Evolutionary conservation across 2,329 filamentous ascomycete species (phyloP).

Genomic region (Colletotrichum shisoi): DNA sequence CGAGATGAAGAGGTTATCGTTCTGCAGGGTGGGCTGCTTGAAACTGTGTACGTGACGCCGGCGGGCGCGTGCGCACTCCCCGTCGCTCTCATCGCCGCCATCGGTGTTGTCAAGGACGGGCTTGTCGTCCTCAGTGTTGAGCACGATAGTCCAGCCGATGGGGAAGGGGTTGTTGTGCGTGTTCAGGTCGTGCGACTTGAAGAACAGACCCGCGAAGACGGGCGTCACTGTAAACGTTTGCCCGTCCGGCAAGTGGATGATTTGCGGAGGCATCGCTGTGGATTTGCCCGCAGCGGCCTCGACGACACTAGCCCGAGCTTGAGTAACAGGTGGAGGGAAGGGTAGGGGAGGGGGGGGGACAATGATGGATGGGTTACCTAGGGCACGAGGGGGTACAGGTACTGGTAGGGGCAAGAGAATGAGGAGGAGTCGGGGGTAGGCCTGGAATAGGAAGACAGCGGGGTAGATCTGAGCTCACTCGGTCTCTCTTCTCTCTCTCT

Average conservation of each 20-base stretch:
- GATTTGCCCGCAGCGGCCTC: slow-evolving; percentile 16
- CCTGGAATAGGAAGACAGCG: slow-evolving; percentile 24
- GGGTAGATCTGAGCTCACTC: slow-evolving; percentile 20
- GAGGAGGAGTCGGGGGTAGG: not conserved
- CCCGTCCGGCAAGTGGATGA: slow-evolving; percentile 83
- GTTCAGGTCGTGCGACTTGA: slow-evolving; percentile 81
- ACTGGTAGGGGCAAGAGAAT: not conserved
- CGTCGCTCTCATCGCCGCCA: slow-evolving; percentile 47
- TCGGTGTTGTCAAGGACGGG: slow-evolving; percentile 40
- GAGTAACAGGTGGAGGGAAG: slow-evolving; percentile 12
- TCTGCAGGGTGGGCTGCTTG: slow-evolving; percentile 74
- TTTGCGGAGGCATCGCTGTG: slow-evolving; percentile 50
- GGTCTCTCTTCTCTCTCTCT: not conserved
- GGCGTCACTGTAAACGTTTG: slow-evolving; percentile 81
- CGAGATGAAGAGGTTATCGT: slow-evolving; percentile 88
- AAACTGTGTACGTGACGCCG: slow-evolving; percentile 68
- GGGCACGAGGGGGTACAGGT: not conserved
- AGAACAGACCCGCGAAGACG: slow-evolving; percentile 90
- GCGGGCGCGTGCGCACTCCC: slow-evolving; percentile 40
- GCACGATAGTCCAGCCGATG: slow-evolving; percentile 86
- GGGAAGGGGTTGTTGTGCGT: slow-evolving; percentile 76
- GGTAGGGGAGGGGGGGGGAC: not conserved
- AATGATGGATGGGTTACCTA: slow-evolving; percentile 8
- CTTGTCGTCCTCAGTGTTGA: slow-evolving; percentile 70
- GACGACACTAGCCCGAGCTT: not conserved